Percentiles rank a stretch among this genome's conserved stretches.
phyloP scores from a whole-genome alignment of 495 filamentous ascomycete genomes.

The Barbatosphaeria neglecta region DNA sequence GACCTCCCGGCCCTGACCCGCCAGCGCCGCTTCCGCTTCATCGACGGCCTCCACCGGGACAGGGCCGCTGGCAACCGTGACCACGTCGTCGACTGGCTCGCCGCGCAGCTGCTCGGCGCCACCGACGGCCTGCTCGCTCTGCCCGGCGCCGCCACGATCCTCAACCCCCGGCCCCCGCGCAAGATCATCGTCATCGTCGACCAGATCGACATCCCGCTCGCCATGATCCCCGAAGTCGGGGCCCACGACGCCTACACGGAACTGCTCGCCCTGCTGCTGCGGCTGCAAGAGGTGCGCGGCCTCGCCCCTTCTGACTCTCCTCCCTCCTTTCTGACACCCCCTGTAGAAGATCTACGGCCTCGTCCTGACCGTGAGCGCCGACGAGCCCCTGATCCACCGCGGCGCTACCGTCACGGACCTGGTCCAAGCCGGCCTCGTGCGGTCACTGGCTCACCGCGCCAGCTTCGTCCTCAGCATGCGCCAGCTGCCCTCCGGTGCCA shows the following conservation, averaged over 20 bases:
- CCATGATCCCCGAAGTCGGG: too few relatives aligned
- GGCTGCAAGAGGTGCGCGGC: too few relatives aligned
- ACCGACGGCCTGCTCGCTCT: background rate
- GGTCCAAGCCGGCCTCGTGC: conserved; percentile 56
- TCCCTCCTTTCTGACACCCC: conserved; percentile 11
- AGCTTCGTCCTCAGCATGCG: conserved; percentile 55
- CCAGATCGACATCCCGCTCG: too few relatives aligned
- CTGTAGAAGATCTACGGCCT: conserved; percentile 42
- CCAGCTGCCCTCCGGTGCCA: conserved; percentile 69
- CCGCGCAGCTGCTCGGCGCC: background rate
- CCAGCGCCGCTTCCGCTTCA: conserved; percentile 51
- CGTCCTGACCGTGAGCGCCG: conserved; percentile 56
- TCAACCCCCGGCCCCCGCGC: too few relatives aligned
- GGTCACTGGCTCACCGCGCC: conserved; percentile 65
- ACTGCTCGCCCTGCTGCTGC: too few relatives aligned
- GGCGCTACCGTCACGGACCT: conserved; percentile 53
- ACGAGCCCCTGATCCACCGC: conserved; percentile 51
- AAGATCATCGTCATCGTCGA: too few relatives aligned
- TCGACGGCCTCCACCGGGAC: conserved; percentile 64
- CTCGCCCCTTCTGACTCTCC: background rate
- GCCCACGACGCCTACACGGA: too few relatives aligned
- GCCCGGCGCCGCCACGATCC: too few relatives aligned
- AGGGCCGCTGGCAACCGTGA: background rate
- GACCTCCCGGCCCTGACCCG: conserved; percentile 52
- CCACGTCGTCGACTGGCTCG: background rate